phyloP scores from a whole-genome alignment of 495 filamentous ascomycete species.

The Penicillium herquei region DNA sequence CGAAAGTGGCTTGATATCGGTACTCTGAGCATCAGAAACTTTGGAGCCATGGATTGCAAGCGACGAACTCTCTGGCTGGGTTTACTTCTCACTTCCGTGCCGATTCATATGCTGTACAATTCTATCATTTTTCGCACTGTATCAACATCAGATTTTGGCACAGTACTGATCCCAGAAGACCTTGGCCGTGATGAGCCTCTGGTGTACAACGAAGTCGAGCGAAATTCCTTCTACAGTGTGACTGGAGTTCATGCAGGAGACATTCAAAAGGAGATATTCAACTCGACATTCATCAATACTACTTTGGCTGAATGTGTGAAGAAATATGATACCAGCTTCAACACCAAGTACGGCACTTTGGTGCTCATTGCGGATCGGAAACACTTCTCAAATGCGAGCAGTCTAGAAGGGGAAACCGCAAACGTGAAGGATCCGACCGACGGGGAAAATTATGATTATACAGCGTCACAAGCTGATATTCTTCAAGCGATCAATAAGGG shows the following conservation, averaged over 20 bases:
- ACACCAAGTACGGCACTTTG: not conserved
- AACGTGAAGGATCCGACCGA: not conserved
- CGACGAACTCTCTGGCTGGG: not conserved
- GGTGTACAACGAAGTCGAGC: too few species aligned
- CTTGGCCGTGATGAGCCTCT: too few species aligned
- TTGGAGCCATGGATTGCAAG: not conserved
- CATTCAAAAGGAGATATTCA: too few species aligned
- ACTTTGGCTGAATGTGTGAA: not conserved
- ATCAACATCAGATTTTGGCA: too few species aligned
- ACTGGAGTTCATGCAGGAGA: too few species aligned
- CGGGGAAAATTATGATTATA: not conserved
- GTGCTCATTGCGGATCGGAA: not conserved
- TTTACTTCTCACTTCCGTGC: not conserved
- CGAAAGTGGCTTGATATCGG: slow-evolving; percentile 6
- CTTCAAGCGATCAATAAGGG: not conserved
- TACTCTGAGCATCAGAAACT: not conserved
- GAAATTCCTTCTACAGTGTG: too few species aligned
- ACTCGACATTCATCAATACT: not conserved
- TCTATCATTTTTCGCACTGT: not conserved
- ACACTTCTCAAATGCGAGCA: not conserved
- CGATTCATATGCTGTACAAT: not conserved
- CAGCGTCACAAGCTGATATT: not conserved
- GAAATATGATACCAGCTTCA: not conserved
- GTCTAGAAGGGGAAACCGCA: not conserved
- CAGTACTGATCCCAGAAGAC: too few species aligned